These are phyloP conservation scores for Gracilaria caudata DNA, from an alignment of 23 red algal species.

Conservation along the genomic window DNA sequence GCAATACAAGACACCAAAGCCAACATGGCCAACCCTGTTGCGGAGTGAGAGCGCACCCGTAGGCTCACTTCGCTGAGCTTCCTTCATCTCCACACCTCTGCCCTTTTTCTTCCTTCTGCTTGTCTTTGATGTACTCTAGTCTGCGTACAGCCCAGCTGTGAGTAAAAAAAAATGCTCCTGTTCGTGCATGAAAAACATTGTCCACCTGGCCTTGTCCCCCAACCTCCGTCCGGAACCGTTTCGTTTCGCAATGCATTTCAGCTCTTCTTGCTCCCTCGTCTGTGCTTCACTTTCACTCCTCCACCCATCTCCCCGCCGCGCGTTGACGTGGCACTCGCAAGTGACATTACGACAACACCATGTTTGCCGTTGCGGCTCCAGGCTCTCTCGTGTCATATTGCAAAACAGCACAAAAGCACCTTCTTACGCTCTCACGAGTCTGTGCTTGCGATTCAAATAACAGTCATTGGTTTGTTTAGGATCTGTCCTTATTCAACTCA, in stretches of 20 bases:
- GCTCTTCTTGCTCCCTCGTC: too few species aligned
- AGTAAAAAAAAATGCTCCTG: slow-evolving; percentile 21
- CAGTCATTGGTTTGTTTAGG: too few species aligned
- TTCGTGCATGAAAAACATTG: not conserved
- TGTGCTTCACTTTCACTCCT: not conserved
- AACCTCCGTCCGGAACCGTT: too few species aligned
- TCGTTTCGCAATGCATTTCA: too few species aligned
- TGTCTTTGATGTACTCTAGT: slow-evolving; percentile 1
- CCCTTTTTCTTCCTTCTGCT: not conserved
- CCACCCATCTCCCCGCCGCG: not conserved
- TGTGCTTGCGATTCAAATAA: too few species aligned
- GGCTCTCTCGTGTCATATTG: not conserved
- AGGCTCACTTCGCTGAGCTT: not conserved
- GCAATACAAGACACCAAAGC: slow-evolving; percentile 83
- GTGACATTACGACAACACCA: not conserved
- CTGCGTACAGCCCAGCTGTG: not conserved
- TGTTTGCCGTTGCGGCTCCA: not conserved
- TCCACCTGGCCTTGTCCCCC: too few species aligned
- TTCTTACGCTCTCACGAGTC: too few species aligned
- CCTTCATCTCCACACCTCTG: not conserved
- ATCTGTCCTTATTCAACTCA: too few species aligned
- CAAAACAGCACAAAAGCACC: too few species aligned
- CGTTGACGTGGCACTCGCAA: not conserved
- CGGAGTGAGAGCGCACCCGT: slow-evolving; percentile 9
- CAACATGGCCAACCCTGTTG: slow-evolving; percentile 60